Base-by-base conservation (phyloP, 1,139 yeast genomes). In the Magnusiomyces ingens region DNA sequence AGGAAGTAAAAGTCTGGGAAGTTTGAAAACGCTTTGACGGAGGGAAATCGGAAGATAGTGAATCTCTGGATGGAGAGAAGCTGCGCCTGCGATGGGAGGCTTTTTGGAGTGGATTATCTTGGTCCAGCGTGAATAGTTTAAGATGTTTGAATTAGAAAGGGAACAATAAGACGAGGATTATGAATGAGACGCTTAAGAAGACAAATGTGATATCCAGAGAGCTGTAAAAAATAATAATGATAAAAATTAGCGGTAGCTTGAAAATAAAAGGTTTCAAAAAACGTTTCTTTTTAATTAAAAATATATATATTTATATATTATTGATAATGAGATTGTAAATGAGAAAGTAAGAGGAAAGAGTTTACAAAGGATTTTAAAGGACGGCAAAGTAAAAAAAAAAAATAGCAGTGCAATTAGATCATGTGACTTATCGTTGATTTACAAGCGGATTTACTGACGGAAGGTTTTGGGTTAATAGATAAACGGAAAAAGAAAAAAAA, bases 181-280 rank as follows among this genome's bases (percentile, higher is more conserved):
- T 80, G 80, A 84, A 84, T 84, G 73, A 79, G 82, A 76, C 84
- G 72, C 80, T 79, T 78, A 84, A 84, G 85, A 80, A 80, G 84
- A 84, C 84, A 68, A 70, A 71, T 64, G 70, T 71, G 74, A 70
- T 71, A 70, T 69, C 74, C 74, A 70, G 11, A 32, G 36, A 8
- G 36, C 12, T 12, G 36, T 32, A 12, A 32, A 6, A 8, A 8
- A 8, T 8, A 32, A 32, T 32, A 8, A 8, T 32, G 36, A 32
- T 32, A 32, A 32, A 32, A 8, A 8, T 12, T 32, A 8, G 11
- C 12, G 12, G 11, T 8, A 32, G 6, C 12, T 32, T 32, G 36
- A 12, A 12, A 32, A 8, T 32, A 32, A 32, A 8, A 8, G 36
- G 12, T 8, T 32, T 32, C 6, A 32, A 32, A 32, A 32, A 32